Base-by-base conservation (phyloP, 2,329 filamentous ascomycete species). In the Ceratocystis diversiconidia region DNA sequence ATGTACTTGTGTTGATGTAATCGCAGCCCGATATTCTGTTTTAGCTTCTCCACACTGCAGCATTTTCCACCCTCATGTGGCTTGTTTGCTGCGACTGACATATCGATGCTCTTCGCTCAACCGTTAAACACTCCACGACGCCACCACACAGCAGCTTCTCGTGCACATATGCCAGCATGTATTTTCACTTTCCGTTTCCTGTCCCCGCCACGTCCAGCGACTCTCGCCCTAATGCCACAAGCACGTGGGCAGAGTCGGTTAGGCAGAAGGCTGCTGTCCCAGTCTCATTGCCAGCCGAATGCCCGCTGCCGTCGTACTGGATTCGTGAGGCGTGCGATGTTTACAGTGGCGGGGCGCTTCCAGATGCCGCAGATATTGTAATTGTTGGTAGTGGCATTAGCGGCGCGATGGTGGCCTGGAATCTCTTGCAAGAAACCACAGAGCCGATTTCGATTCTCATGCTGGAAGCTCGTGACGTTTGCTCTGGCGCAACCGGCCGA, bases 371-470 rank as follows among this genome's bases (percentile, higher is more conserved):
- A 5, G 81, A 83, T 66, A 71, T 82, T 1, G 76, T 80, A 19
- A 76, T 83, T 50, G 78, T 83, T 68, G 80, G 82, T 25, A 82
- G 80, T 44, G 82, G 82, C 1, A 82, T 84, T 67, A 79, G 80
- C 1, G 79, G 76, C 8, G 76, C 75, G 2, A 74, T 74, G 22
- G 71, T 77, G 17, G 76, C 76, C 2, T 70, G 74, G 65, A 62
- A 66, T 19, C 10, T 69, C 12, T 68, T 72, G 8, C 57, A 62
- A 22, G 68, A 69, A 32, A 46, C 19, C 25, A 36, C 19, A 7
- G 22, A n/a, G 15, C n/a, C n/a, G 4, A 28, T 32, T 36, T 57
- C 60, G 7, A 68, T 75, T 22, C 62, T 73, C 1, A 73, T 76
- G 71, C 69, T 76, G 3, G 74, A 76, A 64, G 73, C 73, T 1